A percentile compares a stretch with the other conserved stretches of the same genome.
These are phyloP conservation scores for Cnidoscolus chayamansa DNA, from an alignment of 441 rosid genomes.

Conservation along the genomic window DNA sequence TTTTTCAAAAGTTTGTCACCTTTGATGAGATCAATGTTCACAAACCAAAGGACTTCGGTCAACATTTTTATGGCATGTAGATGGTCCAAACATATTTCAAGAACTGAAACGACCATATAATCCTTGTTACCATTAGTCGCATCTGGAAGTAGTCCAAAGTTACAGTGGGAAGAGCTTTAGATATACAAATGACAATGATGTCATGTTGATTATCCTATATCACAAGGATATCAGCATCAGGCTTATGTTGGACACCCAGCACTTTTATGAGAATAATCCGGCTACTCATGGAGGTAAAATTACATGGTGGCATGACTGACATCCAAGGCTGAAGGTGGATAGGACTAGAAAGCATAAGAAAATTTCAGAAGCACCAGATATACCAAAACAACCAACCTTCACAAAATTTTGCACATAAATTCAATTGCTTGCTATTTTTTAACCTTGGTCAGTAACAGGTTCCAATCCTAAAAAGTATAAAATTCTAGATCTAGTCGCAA, in stretches of 20 bases:
- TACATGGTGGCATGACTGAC: neutral
- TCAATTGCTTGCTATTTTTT: neutral
- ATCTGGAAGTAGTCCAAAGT: neutral
- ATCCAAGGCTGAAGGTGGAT: neutral
- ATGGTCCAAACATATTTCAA: neutral
- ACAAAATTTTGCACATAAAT: neutral
- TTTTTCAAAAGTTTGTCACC: neutral
- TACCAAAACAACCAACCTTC: neutral
- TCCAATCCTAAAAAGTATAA: neutral
- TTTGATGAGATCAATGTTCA: neutral
- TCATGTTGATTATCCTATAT: neutral
- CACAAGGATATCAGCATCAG: slow-evolving; percentile 12
- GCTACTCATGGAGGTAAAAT: neutral
- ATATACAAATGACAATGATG: neutral
- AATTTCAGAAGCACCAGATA: neutral
- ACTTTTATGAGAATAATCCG: neutral
- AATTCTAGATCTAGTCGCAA: neutral
- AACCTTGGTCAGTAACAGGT: neutral
- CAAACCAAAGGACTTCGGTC: neutral
- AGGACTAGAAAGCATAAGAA: neutral
- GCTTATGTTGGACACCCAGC: neutral
- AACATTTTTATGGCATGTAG: neutral
- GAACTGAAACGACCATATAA: neutral
- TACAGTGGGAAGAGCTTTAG: neutral
- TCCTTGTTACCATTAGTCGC: neutral